Conservation (phyloP, 495 filamentous ascomycete genomes). For the Cercophora scortea region DNA sequence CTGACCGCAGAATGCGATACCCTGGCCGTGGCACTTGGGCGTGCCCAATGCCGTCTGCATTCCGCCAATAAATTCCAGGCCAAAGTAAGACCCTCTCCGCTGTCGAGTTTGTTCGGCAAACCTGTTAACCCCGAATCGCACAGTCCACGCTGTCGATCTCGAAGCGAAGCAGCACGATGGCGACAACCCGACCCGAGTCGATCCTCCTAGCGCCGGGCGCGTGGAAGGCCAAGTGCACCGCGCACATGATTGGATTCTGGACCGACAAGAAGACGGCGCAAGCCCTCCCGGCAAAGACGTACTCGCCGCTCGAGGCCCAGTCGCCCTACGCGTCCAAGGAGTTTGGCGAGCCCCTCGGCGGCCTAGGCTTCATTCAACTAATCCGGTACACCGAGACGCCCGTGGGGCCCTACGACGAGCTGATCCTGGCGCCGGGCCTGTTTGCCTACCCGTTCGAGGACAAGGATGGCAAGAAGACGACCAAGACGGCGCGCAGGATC, state of each 20-base stretch:
- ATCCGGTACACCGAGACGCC: conserved; percentile 42
- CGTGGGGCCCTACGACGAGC: conserved; percentile 45
- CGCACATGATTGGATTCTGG: conserved; percentile 32
- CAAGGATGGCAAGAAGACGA: background rate
- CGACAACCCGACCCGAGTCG: background rate
- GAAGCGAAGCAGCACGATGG: background rate
- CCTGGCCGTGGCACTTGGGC: too few relatives aligned
- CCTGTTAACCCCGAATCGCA: too few relatives aligned
- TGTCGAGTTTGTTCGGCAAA: too few relatives aligned
- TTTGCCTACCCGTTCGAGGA: conserved; percentile 28
- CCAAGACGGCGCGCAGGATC: conserved; percentile 22
- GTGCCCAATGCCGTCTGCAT: too few relatives aligned
- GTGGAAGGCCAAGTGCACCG: conserved; percentile 32
- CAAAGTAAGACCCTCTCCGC: too few relatives aligned
- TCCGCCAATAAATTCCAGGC: too few relatives aligned
- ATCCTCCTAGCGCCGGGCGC: conserved; percentile 22
- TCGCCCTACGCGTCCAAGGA: conserved; percentile 20
- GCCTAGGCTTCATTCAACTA: conserved; percentile 38
- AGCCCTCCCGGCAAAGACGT: conserved; percentile 23
- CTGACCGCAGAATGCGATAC: too few relatives aligned
- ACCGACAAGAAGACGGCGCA: conserved; percentile 12
- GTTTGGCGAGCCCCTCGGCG: conserved; percentile 30
- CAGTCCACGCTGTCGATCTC: background rate
- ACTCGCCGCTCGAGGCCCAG: conserved; percentile 33
- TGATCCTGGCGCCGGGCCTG: conserved; percentile 36